Base-by-base conservation (phyloP, 345 rosid species). In the Salix purpurea region DNA sequence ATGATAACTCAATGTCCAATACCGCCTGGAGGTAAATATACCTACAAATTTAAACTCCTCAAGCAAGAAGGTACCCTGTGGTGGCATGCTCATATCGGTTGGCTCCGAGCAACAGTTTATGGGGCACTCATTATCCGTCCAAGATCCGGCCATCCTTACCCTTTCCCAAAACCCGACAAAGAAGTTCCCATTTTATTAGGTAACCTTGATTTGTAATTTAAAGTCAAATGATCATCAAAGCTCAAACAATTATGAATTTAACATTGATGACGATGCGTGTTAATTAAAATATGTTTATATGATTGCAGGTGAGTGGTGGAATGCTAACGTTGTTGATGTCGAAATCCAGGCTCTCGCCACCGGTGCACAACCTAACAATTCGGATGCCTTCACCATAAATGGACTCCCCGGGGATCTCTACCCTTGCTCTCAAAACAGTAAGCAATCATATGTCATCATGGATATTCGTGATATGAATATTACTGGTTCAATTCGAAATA, bases 41-140 rank as follows among this genome's bases (percentile, higher is more conserved):
- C 93, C 6, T 91, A 95, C 83, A 87, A 79, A 73, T 93, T 91
- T 76, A 89, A 64, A 39, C 71, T 93, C 82, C 80, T 83, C 42
- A 72, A 79, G 32, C 99, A 95, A 69, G 97, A 93, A 77, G 98
- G 98, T 8, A 93, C 99, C n/a, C 88, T 93, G 2, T 93, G 98
- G 98, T 95, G 99, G 99, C 97, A 95, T 37, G 96, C 98, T 39
- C 99, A 95, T 26, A 54, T 82, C 32, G 86, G 92, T 0, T 78
- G 78, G 83, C 85, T 93, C 69, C 98, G 99, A 0, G 97, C 96
- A 66, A 93, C 97, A 4, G 96, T 95, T 11, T 76, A 95, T 6
- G 99, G 99, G 13, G 99, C 97, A 1, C 87, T 95, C 69, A 46
- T 95, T 74, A 86, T 95, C 71, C 94, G 87, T 19, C 97, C 99